Base-by-base conservation (phyloP, 805 yeast genomes). In the Candida nanaspora region DNA sequence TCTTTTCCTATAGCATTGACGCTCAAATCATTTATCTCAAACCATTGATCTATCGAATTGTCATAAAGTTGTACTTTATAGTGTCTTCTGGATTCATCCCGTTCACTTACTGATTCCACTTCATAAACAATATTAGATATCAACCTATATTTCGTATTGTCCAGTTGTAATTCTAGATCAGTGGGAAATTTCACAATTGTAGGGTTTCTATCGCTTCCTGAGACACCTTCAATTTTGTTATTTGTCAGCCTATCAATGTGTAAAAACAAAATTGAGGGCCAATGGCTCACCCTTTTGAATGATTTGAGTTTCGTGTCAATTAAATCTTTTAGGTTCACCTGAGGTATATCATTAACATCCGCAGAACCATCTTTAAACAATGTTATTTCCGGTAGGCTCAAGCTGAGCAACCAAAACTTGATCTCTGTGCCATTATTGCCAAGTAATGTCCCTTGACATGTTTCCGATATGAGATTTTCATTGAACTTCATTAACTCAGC, bases 101-200 rank as follows among this genome's bases (percentile, higher is more conserved):
- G 13, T 6, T 26, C 33, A 19, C 41, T 35, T 25, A 21, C 21
- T 8, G 29, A 20, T 10, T n/a, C 18, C 14, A 66, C 48, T 19
- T 65, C 69, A 42, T 59, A 56, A 2, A 76, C 65, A 1, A 81
- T 52, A 53, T 79, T 82, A 7, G 72, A 67, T 0, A 74, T 48
- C 15, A 81, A 51, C 34, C 58, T 62, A 55, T 82, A 78, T 1
- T 48, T 45, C 0, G 27, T 16, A 8, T 56, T 33, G 2, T 39
- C 53, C 7, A 61, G 41, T 19, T 53, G 61, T 2, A 66, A 62
- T 11, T 7, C 18, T 23, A 28, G 43, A 45, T 52, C 52, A 2
- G 65, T 62, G 7, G 80, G 74, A 51, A 77, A 82, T 35, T 74
- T 78, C 3, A 85, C 82, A 23, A 82, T 70, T 1, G 84, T 80